Base-by-base conservation (phyloP, 1,139 yeast species). In the Scheffersomyces cryptocercus region DNA sequence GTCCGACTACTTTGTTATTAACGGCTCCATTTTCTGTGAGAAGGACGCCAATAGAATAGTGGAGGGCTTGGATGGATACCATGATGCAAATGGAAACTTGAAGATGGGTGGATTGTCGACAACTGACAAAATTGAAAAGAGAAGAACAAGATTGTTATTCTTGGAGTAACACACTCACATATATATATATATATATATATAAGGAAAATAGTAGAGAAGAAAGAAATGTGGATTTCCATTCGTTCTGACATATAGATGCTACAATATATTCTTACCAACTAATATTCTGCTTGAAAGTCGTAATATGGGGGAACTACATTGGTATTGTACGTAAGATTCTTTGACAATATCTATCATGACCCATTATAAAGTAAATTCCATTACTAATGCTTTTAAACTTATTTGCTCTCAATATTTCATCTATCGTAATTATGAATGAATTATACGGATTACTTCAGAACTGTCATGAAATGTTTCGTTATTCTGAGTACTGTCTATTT, bases 1-100 rank as follows among this genome's bases (percentile, higher is more conserved):
- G 5, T 67, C 65, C 24, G 91, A 85, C 60, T 85, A 85, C 58
- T 79, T 70, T 51, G 61, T 80, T 20, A 70, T 81, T 37, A 74
- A 81, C 49, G 81, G 72, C 20, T 56, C 60, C 16, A 73, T 81
- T 7, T 65, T 71, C 41, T 83, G 88, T 65, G 86, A 82, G 54
- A 35, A 40, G 8, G 75, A 71, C 55, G 73, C 74, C 3, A 44
- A 48, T 35, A 54, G 59, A 31, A 64, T 67, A n/a, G 58, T 64
- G 35, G 55, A 52, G 14, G 67, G 64, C 1, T 41, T 46, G 14
- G 60, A 50, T 31, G 41, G 60, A 4, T 62, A 53, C 44, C 54
- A 52, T 37, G 67, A 60, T 45, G 51, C 44, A 5, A 40, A 55
- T 35, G 69, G 68, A 7, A 55, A 56, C 37, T 28, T 53, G 26